A percentile compares a stretch with the other conserved stretches of the same genome.
These are phyloP conservation scores for Priceomyces melissophilus DNA, from an alignment of 805 yeast genomes.

Conservation along the genomic window DNA sequence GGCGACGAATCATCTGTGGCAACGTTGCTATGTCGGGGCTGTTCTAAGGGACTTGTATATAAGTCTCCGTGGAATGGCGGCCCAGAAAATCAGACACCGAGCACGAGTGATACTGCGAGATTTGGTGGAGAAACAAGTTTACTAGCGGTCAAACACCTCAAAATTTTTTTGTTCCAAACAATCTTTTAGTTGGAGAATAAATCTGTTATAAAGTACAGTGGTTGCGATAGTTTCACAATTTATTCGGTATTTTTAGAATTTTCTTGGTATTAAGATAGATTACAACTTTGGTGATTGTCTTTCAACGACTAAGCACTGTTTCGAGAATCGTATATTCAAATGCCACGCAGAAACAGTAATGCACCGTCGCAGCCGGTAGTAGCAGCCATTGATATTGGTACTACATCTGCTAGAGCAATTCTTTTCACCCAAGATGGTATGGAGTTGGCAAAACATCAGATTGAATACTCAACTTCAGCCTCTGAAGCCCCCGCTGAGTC, in stretches of 20 bases:
- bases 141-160: no score
- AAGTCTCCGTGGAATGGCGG: no score
- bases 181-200: no score
- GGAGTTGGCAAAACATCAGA: conserved; percentile 85
- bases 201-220: no score
- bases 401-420: conserved; percentile 88
- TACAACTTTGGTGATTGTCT: not conserved
- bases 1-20: no score
- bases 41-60: no score
- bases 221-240: no score
- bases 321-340: conserved; percentile 7
- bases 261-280: not conserved
- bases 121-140: no score
- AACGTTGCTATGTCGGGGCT: no score
- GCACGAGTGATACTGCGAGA: no score
- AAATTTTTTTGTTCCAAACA: no score
- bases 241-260: not conserved
- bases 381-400: conserved; percentile 85
- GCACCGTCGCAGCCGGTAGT: conserved; percentile 44
- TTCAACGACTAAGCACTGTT: not conserved
- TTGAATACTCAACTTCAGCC: conserved; percentile 80
- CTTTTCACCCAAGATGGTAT: conserved; percentile 68
- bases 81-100: no score
- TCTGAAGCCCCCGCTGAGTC: conserved; percentile 46
- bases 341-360: conserved; percentile 43